A percentile compares a stretch with the other conserved stretches of the same genome.
Conservation (phyloP, 352 stramenopile species). For the Peronosclerospora sorghi region DNA sequence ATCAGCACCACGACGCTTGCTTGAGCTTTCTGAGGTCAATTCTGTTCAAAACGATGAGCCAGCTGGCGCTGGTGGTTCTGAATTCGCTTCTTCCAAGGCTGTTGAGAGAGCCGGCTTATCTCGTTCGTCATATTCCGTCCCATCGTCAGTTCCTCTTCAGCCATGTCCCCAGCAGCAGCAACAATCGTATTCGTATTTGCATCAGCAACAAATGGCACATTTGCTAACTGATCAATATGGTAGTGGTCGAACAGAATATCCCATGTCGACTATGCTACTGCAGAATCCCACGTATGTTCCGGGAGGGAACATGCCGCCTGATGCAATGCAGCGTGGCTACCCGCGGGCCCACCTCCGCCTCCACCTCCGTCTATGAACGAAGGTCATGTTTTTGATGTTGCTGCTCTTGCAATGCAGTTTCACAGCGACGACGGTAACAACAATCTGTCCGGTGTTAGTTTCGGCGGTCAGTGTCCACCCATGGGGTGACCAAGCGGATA, state of each 20-base stretch:
- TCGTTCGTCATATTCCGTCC: constrained; percentile 7
- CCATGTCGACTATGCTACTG: constrained; percentile 18
- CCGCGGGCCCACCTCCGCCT: constrained; percentile 24
- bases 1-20: constrained; percentile 15
- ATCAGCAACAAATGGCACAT: constrained; percentile 15
- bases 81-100: constrained; percentile 35
- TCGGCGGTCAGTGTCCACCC: constrained; percentile 22
- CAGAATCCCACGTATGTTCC: constrained; percentile 23
- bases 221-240: constrained; percentile 18
- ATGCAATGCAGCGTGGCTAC: constrained; percentile 13
- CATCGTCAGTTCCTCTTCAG: constrained; percentile 11
- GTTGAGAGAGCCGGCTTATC: constrained; percentile 18
- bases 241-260: constrained; percentile 10
- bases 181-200: constrained; percentile 17
- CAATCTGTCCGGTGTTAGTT: constrained; percentile 24
- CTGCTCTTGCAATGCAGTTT: constrained; percentile 75
- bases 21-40: constrained; percentile 4
- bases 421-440: constrained; percentile 25
- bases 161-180: constrained; percentile 10
- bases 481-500: constrained; percentile 15
- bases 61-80: constrained; percentile 18
- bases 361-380: constrained; percentile 10
- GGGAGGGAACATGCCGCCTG: constrained; percentile 16
- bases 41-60: constrained; percentile 6
- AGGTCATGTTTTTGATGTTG: constrained; percentile 34